phyloP scores from a whole-genome alignment of 2,329 filamentous ascomycete genomes.

The Escovopsis sp. region DNA sequence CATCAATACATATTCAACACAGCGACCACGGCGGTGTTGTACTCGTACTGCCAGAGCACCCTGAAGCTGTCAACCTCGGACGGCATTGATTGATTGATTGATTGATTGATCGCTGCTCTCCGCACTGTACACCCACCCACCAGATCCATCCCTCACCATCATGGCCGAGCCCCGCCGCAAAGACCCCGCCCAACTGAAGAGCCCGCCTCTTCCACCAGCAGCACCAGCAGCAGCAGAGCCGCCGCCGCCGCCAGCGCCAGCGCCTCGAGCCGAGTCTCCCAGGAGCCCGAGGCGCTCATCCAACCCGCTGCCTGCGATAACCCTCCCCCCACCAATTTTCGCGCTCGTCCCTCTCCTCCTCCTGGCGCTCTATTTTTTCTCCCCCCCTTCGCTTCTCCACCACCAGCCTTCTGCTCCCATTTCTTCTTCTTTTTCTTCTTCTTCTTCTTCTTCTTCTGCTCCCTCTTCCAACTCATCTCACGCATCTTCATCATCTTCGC shows the following conservation, averaged over 20 bases:
- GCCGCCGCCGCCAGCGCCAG: too few species aligned
- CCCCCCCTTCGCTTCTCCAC: slow-evolving; percentile 6
- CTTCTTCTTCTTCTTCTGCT: slow-evolving; percentile 12
- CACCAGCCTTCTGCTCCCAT: slow-evolving; percentile 13
- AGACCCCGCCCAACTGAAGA: slow-evolving; percentile 18
- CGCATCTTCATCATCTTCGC: slow-evolving; percentile 13
- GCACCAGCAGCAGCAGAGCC: too few species aligned
- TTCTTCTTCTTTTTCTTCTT: slow-evolving; percentile 13
- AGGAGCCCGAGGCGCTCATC: too few species aligned
- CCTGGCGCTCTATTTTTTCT: slow-evolving; percentile 18
- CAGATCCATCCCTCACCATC: slow-evolving; percentile 10
- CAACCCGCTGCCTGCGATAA: slow-evolving; percentile 16
- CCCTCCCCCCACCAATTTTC: slow-evolving; percentile 30
- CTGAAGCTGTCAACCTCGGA: too few species aligned
- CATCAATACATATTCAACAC: too few species aligned
- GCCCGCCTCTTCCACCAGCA: too few species aligned
- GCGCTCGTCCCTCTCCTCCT: slow-evolving; percentile 23
- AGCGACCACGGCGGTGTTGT: too few species aligned
- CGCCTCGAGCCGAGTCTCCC: too few species aligned
- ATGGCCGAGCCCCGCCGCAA: slow-evolving; percentile 21
- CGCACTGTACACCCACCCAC: too few species aligned
- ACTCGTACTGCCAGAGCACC: too few species aligned
- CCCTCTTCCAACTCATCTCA: slow-evolving; percentile 12
- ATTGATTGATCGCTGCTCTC: too few species aligned
- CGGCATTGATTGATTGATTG: too few species aligned